These are phyloP conservation scores for Paulownia fortunei DNA, from an alignment of 257 asterid species.

Conservation along the genomic window DNA sequence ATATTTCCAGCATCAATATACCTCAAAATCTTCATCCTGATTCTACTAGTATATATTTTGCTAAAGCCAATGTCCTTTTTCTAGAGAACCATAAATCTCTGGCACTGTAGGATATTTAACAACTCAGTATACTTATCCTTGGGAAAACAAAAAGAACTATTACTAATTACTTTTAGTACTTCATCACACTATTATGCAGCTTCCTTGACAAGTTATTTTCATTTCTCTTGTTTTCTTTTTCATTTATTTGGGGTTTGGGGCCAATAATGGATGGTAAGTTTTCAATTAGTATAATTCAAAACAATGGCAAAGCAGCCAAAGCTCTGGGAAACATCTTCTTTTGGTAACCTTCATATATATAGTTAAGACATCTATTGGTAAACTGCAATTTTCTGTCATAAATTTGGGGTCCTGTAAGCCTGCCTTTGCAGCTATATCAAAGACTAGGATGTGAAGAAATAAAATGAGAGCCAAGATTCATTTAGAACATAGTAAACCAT, in stretches of 20 bases:
- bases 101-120: neutral
- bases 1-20: conserved; percentile 2
- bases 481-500: neutral
- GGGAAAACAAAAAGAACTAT: conserved; percentile 3
- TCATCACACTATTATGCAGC: neutral
- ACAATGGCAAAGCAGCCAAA: conserved; percentile 19
- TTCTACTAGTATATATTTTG: neutral
- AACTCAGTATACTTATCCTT: neutral
- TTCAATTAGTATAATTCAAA: neutral
- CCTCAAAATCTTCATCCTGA: conserved; percentile 11
- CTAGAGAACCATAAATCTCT: neutral
- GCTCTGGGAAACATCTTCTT: neutral
- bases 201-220: neutral
- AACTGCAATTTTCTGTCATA: neutral
- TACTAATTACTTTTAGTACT: neutral
- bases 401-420: neutral
- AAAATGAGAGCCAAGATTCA: neutral
- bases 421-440: neutral
- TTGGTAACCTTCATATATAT: neutral
- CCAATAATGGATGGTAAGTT: neutral
- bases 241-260: neutral
- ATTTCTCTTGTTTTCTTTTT: neutral
- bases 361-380: neutral
- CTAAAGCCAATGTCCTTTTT: neutral
- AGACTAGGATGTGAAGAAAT: neutral